Evolutionary conservation across 768 basidiomycete species (phyloP).

Genomic region (Lactarius akahatsu): DNA sequence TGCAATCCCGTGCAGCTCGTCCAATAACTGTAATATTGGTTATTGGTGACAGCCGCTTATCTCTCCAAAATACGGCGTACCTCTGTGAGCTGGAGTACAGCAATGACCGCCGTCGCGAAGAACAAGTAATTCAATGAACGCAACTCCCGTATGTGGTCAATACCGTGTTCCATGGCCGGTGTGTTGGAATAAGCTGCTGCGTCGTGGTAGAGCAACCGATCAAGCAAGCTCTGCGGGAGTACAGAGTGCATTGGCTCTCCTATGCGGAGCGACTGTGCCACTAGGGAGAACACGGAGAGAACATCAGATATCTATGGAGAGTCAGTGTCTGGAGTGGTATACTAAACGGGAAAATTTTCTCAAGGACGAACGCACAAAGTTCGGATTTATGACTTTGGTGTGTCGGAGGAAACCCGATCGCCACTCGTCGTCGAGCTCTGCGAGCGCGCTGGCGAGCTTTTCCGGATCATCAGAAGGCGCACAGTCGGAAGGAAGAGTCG

Average conservation of each 20-base stretch:
- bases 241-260: conserved; percentile 47
- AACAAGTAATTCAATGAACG: conserved; percentile 27
- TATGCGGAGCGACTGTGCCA: conserved; percentile 46
- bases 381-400: conserved; percentile 54
- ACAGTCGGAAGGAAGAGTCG: conserved; percentile 3
- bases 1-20: conserved; percentile 26
- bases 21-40: conserved; percentile 16
- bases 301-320: conserved; percentile 42
- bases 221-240: conserved; percentile 43
- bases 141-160: conserved; percentile 20
- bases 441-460: conserved; percentile 44
- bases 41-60: too few relatives aligned
- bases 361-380: conserved; percentile 43
- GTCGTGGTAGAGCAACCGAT: conserved; percentile 48
- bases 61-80: conserved; percentile 8
- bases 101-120: conserved; percentile 26
- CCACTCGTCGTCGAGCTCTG: conserved; percentile 45
- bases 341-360: not conserved
- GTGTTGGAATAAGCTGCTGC: conserved; percentile 21
- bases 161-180: conserved; percentile 9
- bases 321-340: not conserved
- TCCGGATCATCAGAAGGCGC: not conserved
- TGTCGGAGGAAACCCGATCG: conserved; percentile 41
- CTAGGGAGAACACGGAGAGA: conserved; percentile 38
- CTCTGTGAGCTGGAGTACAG: conserved; percentile 26